Evolutionary conservation across 2,329 filamentous ascomycete species (phyloP).

Genomic region (Penicillium brasilianum): DNA sequence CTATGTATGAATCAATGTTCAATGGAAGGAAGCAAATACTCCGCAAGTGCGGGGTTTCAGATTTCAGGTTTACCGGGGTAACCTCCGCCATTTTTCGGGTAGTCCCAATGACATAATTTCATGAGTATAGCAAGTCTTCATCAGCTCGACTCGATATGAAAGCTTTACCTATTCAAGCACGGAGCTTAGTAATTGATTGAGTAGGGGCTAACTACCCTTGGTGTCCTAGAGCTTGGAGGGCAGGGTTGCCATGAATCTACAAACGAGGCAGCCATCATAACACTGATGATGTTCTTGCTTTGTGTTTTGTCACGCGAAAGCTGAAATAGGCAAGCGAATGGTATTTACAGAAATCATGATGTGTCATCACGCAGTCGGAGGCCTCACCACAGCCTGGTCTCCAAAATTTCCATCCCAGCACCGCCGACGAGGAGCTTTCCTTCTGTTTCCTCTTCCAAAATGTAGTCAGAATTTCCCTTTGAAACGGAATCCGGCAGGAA

Average conservation of each 20-base stretch:
- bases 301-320: neutral
- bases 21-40: neutral
- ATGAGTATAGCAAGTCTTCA: neutral
- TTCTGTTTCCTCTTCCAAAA: neutral
- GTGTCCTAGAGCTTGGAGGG: neutral
- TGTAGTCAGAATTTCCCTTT: too few relatives aligned
- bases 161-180: neutral
- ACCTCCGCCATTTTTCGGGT: neutral
- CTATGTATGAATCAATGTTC: neutral
- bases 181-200: neutral
- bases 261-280: neutral
- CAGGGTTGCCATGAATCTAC: neutral
- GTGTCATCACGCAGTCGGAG: slow-evolving; percentile 18
- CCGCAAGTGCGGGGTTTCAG: slow-evolving; percentile 1
- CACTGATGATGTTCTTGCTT: neutral
- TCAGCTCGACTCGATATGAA: neutral
- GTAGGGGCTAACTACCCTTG: neutral
- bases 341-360: slow-evolving; percentile 22
- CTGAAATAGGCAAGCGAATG: slow-evolving; percentile 4
- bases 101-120: neutral
- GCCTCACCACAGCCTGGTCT: slow-evolving; percentile 18
- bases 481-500: slow-evolving; percentile 32
- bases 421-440: slow-evolving; percentile 51
- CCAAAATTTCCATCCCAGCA: slow-evolving; percentile 56
- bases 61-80: neutral